Evolutionary conservation across 2,329 filamentous ascomycete genomes (phyloP).

Genomic region (Fusarium nanum): DNA sequence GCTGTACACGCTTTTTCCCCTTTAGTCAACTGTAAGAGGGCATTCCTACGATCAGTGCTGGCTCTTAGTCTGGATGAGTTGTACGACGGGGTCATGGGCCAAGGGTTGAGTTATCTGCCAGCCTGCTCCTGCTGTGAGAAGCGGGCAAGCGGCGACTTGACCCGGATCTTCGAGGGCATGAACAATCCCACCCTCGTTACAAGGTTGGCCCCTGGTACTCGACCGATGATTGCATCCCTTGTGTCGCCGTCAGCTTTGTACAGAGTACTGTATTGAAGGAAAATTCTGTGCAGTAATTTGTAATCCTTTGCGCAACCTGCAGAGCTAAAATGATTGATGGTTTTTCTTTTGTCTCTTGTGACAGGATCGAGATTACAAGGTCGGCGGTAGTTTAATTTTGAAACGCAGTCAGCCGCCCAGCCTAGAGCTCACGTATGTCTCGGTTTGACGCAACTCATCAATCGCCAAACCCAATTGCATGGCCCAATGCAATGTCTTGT

Average conservation of each 20-base stretch:
- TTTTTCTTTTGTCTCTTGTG: not conserved
- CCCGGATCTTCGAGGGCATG: slow-evolving; percentile 19
- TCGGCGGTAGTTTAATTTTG: slow-evolving; percentile 16
- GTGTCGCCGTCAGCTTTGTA: slow-evolving; percentile 16
- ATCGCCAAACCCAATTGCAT: slow-evolving; percentile 27
- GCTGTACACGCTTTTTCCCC: slow-evolving; percentile 11
- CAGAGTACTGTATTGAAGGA: not conserved
- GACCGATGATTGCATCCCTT: slow-evolving; percentile 19
- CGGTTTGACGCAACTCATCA: slow-evolving; percentile 25
- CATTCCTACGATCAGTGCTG: slow-evolving; percentile 23
- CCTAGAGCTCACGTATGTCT: slow-evolving; percentile 39
- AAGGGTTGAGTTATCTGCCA: slow-evolving; percentile 5
- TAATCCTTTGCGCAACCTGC: slow-evolving; percentile 5
- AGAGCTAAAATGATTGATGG: slow-evolving; percentile 5
- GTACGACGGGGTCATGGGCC: slow-evolving; percentile 10
- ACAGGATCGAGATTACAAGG: slow-evolving; percentile 25
- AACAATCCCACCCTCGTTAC: slow-evolving; percentile 16
- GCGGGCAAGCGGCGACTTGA: slow-evolving; percentile 8
- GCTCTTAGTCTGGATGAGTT: slow-evolving; percentile 15
- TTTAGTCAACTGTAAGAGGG: slow-evolving; percentile 19
- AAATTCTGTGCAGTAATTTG: not conserved
- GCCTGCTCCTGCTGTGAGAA: slow-evolving; percentile 10
- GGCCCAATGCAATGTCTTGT: slow-evolving; percentile 29
- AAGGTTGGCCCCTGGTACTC: slow-evolving; percentile 24
- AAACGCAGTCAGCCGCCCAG: slow-evolving; percentile 23